Evolutionary conservation across 441 rosid species (phyloP).

Genomic region (Syzygium malaccense): DNA sequence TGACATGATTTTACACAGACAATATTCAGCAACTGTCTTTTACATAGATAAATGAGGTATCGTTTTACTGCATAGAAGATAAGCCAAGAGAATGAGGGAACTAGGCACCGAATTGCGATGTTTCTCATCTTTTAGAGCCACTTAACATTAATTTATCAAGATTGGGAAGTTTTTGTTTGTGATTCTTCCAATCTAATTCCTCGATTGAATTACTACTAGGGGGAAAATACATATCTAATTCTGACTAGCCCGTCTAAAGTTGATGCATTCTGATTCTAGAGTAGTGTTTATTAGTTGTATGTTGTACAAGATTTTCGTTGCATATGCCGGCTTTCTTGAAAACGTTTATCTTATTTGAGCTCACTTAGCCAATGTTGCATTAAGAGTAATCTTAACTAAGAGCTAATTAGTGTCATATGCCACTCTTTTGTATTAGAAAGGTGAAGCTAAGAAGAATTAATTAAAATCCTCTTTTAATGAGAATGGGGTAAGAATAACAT

Average conservation of each 20-base stretch:
- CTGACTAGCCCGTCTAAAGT: background rate
- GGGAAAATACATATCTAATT: background rate
- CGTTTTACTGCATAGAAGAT: background rate
- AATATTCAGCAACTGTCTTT: background rate
- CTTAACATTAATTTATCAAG: background rate
- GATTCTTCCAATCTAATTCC: background rate
- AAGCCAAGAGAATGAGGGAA: background rate
- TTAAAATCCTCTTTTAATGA: background rate
- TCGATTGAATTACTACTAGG: background rate
- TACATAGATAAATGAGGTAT: background rate
- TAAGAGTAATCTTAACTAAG: background rate
- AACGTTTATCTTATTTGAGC: background rate
- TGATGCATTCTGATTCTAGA: background rate
- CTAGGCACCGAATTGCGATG: background rate
- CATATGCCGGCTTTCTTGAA: background rate
- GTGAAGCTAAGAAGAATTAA: background rate
- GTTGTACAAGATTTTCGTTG: background rate
- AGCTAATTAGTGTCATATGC: background rate
- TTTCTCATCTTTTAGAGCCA: background rate
- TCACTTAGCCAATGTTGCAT: background rate
- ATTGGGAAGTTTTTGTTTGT: background rate
- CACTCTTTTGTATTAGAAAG: background rate
- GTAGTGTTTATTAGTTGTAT: background rate
- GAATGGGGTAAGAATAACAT: background rate
- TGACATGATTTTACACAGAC: background rate